These are phyloP conservation scores for Spergularia marina DNA, from an alignment of 148 eudicot genomes.

Conservation along the genomic window DNA sequence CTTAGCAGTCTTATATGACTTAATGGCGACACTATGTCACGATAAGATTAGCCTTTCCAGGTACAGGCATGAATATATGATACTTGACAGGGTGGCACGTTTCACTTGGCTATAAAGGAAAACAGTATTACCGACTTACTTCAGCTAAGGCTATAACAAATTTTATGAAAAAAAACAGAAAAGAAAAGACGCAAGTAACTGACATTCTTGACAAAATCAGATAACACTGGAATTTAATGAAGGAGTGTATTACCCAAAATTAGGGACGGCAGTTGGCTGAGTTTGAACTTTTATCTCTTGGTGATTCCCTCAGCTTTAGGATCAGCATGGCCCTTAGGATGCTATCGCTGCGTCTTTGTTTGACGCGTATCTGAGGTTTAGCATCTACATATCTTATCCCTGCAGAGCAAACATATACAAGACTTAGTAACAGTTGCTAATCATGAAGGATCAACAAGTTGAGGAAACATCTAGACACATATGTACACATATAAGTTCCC, in stretches of 20 bases:
- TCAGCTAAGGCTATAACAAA: no score
- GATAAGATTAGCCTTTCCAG: no score
- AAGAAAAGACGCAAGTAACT: no score
- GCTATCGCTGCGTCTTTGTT: neutral
- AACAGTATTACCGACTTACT: no score
- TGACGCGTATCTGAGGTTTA: neutral
- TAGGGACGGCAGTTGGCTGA: neutral
- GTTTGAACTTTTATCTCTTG: slow-evolving; percentile 14
- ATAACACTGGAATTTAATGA: neutral
- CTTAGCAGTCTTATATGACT: no score
- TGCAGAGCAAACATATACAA: no score
- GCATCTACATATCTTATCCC: neutral
- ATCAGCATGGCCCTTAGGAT: neutral
- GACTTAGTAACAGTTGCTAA: no score
- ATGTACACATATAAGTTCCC: neutral
- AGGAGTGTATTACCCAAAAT: neutral
- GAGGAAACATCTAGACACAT: neutral
- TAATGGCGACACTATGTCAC: no score
- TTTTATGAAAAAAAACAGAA: no score
- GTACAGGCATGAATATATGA: no score
- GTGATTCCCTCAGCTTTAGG: slow-evolving; percentile 8
- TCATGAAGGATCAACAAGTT: no score
- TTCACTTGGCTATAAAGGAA: neutral
- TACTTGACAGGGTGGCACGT: no score
- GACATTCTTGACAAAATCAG: neutral